Evolutionary conservation across 805 yeast species (phyloP).

Genomic region (Lachancea dasiensis): DNA sequence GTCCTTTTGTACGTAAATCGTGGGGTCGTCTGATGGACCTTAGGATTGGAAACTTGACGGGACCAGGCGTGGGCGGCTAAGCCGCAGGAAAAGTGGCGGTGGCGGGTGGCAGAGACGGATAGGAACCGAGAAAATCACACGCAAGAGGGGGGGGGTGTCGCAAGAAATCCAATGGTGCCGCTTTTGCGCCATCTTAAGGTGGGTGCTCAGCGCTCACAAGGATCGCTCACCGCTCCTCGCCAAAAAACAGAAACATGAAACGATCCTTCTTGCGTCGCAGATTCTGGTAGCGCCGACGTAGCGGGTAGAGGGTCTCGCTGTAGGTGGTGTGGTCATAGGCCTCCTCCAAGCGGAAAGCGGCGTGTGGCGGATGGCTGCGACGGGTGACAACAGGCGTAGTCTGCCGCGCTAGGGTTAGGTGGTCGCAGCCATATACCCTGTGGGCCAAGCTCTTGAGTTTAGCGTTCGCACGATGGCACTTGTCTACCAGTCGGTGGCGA

Average conservation of each 20-base stretch:
- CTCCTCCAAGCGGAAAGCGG: slow-evolving; percentile 3
- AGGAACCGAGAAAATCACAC: too few relatives aligned
- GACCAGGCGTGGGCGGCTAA: too few relatives aligned
- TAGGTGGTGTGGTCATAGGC: slow-evolving; percentile 2
- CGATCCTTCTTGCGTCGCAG: slow-evolving; percentile 10
- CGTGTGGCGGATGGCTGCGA: not conserved
- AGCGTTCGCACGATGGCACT: slow-evolving; percentile 7
- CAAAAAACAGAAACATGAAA: slow-evolving; percentile 13
- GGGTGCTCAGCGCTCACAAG: too few relatives aligned
- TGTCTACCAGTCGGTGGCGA: slow-evolving; percentile 3
- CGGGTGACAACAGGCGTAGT: not conserved
- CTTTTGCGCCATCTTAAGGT: too few relatives aligned
- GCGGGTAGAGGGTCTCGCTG: slow-evolving; percentile 2
- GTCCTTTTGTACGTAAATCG: not conserved
- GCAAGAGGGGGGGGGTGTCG: too few relatives aligned
- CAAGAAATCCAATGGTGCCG: too few relatives aligned
- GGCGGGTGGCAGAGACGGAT: too few relatives aligned
- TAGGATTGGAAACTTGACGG: not conserved
- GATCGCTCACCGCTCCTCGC: slow-evolving; percentile 9
- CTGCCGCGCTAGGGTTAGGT: too few relatives aligned
- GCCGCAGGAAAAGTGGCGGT: too few relatives aligned
- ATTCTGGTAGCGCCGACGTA: slow-evolving; percentile 6
- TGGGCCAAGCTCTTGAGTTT: slow-evolving; percentile 3
- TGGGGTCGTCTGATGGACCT: not conserved
- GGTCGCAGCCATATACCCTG: not conserved